Evolutionary conservation across 257 asterid species (phyloP).

Genomic region (Rubia yunnanensis): DNA sequence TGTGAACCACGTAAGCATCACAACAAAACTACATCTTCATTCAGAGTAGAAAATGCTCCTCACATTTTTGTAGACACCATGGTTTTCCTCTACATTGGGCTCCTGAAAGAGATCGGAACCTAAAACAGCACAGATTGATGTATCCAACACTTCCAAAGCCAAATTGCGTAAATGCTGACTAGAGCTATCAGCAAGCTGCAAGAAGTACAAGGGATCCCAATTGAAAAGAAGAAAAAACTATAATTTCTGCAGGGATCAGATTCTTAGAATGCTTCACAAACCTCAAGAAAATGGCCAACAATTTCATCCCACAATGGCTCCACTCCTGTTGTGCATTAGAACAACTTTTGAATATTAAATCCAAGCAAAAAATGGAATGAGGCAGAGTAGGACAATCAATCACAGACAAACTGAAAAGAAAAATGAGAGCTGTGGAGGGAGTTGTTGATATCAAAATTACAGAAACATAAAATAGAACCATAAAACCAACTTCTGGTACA

Average conservation of each 20-base stretch:
- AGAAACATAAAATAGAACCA: not conserved
- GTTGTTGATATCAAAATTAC: not conserved
- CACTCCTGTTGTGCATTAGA: conserved; percentile 55
- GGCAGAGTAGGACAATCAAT: not conserved
- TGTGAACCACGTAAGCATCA: conserved; percentile 9
- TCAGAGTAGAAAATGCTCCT: conserved; percentile 24
- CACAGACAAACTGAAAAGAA: not conserved
- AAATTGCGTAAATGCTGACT: conserved; percentile 55
- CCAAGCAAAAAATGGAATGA: not conserved
- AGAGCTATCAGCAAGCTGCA: conserved; percentile 87
- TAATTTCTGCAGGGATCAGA: not conserved
- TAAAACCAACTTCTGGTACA: not conserved
- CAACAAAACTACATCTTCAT: conserved; percentile 11
- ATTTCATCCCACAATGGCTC: conserved; percentile 91
- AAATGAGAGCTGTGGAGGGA: not conserved
- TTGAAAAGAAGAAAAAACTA: not conserved
- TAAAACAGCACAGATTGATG: conserved; percentile 86
- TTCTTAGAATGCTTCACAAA: conserved; percentile 18
- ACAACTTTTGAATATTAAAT: not conserved
- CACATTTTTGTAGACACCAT: conserved; percentile 43
- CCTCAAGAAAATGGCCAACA: conserved; percentile 86
- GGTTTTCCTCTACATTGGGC: conserved; percentile 28
- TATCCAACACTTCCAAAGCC: conserved; percentile 91
- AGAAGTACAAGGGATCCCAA: conserved; percentile 20
- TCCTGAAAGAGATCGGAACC: conserved; percentile 74